These are phyloP conservation scores for Talaromyces sp. DNA, from an alignment of 2,329 filamentous ascomycete genomes.

Conservation along the genomic window DNA sequence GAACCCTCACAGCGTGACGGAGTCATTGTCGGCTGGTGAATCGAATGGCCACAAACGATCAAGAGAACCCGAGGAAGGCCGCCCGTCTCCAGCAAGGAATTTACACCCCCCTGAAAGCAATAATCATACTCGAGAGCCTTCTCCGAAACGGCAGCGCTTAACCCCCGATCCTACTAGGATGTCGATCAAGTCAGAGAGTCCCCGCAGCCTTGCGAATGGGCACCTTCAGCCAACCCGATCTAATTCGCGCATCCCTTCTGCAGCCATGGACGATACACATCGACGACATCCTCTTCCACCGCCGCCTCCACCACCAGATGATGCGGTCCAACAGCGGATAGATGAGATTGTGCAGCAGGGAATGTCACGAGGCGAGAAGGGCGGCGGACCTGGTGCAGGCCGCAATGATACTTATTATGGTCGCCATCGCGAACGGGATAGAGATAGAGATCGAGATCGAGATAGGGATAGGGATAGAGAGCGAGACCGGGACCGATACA, in stretches of 20 bases:
- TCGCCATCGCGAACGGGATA: slow-evolving; percentile 22
- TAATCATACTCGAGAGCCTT: slow-evolving; percentile 26
- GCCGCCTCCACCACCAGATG: slow-evolving; percentile 24
- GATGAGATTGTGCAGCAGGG: slow-evolving; percentile 37
- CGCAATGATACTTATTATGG: slow-evolving; percentile 22
- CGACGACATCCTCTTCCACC: slow-evolving; percentile 24
- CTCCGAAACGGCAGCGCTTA: slow-evolving; percentile 40
- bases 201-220: slow-evolving; percentile 7
- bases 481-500: slow-evolving; percentile 19
- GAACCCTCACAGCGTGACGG: slow-evolving; percentile 31
- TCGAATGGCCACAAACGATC: slow-evolving; percentile 42
- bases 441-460: slow-evolving; percentile 24
- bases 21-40: slow-evolving; percentile 19
- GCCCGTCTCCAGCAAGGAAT: slow-evolving; percentile 3
- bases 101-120: slow-evolving; percentile 20
- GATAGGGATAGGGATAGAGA: slow-evolving; percentile 24
- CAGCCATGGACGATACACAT: slow-evolving; percentile 10
- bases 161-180: slow-evolving; percentile 23
- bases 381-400: slow-evolving; percentile 1
- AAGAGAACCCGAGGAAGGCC: slow-evolving; percentile 34
- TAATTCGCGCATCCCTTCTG: slow-evolving; percentile 21
- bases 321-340: slow-evolving; percentile 39
- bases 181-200: background rate
- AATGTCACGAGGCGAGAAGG: slow-evolving; percentile 20
- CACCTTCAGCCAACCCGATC: slow-evolving; percentile 15